Evolutionary conservation across 306 rosid species (phyloP), one percentile per base, ranked within the genome.

Genomic region (Quercus wislizeni): DNA sequence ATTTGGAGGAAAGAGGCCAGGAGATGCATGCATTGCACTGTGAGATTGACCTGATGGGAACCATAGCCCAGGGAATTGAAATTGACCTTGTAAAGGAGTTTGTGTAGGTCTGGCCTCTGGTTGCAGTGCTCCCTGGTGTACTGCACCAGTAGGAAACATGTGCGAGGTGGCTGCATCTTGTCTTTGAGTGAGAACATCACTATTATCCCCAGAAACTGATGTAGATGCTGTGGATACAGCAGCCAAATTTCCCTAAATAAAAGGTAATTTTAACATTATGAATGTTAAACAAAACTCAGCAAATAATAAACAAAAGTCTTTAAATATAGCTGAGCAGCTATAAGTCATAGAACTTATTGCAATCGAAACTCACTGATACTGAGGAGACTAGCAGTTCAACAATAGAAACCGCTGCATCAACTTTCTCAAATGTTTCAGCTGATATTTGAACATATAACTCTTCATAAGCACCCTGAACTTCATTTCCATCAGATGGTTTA

Each of bases 371-470:
- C 89, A 95, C 99, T 35, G 91, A 84, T 71, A 93, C 78, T 68
- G 99, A 93, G 80, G 89, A 87, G 80, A 95, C 76, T 41, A 95
- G 86, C 75, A 95, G 84, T 80, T 93, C 96, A 80, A 95, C 87
- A 35, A 95, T 88, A 43, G 98, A 90, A 82, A 89, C 86, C 14
- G 99, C 96, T 15, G 96, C 94, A 82, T 93, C 99, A 69, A 95
- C 89, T 88, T 95, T 90, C 78, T 93, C 99, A 82, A 84, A 95
- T 84, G 90, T 89, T 71, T 95, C 98, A 78, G 97, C 99, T 77
- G 96, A 88, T 80, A 93, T 76, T 69, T 82, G 82, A 81, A 91
- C 92, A 31, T 80, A 79, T 73, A 95, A 85, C 76, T 95, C 94
- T 80, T 90, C 86, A 84, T 89, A 90, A 79, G 82, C 76, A 80